Evolutionary conservation across 176 grass and related monocot genomes (phyloP), one percentile per base, ranked within the genome.

Genomic region (Aegilops sharonensis): DNA sequence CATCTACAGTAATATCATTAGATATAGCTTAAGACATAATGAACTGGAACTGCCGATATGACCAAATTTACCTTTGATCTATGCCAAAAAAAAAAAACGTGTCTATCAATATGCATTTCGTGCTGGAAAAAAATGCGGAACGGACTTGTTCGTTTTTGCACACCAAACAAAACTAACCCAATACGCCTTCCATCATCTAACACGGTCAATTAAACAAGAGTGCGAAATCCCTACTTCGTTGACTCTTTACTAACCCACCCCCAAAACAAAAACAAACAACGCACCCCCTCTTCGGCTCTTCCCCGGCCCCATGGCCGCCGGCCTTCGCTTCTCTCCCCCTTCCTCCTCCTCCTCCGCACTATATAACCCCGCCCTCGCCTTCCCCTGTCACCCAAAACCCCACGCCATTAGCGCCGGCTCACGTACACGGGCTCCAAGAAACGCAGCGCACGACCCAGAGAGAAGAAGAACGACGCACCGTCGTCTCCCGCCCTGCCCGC

Each of bases 351-450:
- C 43, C 65, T 29, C 70, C 11, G 35, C 78, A 80, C 82, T 92
- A 90, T 92, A 95, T 88, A 95, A 84, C 90, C 88, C 72, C 71
- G 63, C 85, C 72, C 59, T 83, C 62, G 23, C 68, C 82, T 86
- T 70, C 83, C 84, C 71, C 80, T 79, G 79, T 86, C 80, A 45
- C 83, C 69, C 87, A 75, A 76, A 84, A 24, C 78, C 43, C 76
- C 83, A 2, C 30, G 15, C 65, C 89, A 83, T 79, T 79, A 10
- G 47, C 83, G 64, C 64, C 52, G 75, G 9, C 62, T 12, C 25
- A 5, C 66, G 34, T 30, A 23, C 54, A 39, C 68, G 36, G 68
- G 25, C 72, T 76, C 73, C 27, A 24, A 63, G 21, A 29, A 35
- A 60, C 77, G 17, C 12, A 30, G 35, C 68, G 8, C 81, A 6